A percentile compares a stretch with the other conserved stretches of the same genome.
phyloP scores from a whole-genome alignment of 768 basidiomycete genomes.

The Collybia mongolica region DNA sequence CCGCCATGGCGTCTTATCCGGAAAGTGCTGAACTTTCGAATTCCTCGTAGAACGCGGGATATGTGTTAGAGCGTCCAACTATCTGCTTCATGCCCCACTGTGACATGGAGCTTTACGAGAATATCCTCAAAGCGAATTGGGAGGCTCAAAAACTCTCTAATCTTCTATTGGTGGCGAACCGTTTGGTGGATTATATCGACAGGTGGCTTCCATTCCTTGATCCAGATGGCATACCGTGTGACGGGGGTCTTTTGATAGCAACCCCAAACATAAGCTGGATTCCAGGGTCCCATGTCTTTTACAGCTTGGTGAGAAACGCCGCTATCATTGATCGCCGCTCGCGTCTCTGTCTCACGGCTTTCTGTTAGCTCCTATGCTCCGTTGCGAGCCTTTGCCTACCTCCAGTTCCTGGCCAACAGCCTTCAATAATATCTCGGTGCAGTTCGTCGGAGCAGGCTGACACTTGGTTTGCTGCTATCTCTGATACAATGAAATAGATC shows the following conservation, averaged over 20 bases:
- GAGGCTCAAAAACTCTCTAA: conserved; percentile 38
- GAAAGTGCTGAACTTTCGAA: conserved; percentile 2
- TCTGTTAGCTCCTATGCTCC: conserved; percentile 46
- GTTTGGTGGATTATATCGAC: conserved; percentile 63
- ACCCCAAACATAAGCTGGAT: conserved; percentile 48
- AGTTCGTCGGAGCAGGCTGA: conserved; percentile 34
- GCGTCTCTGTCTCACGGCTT: conserved; percentile 11
- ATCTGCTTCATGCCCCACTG: conserved; percentile 82
- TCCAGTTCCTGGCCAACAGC: conserved; percentile 54
- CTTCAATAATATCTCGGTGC: conserved; percentile 67
- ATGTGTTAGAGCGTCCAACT: conserved; percentile 43
- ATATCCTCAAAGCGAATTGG: conserved; percentile 64
- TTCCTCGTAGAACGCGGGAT: conserved; percentile 27
- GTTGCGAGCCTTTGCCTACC: conserved; percentile 45
- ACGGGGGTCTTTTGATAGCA: conserved; percentile 36
- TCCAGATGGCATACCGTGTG: conserved; percentile 9
- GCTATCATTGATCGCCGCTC: conserved; percentile 6
- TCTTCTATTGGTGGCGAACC: conserved; percentile 64
- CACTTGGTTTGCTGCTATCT: conserved; percentile 4
- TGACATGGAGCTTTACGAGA: conserved; percentile 69
- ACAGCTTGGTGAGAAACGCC: conserved; percentile 44
- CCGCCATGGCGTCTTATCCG: conserved; percentile 2
- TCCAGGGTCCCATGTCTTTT: conserved; percentile 51
- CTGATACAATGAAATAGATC: conserved; percentile 5
- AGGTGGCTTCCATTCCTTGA: conserved; percentile 38